phyloP scores from a whole-genome alignment of 2,329 filamentous ascomycete species.

The Pseudogymnoascus sp. region DNA sequence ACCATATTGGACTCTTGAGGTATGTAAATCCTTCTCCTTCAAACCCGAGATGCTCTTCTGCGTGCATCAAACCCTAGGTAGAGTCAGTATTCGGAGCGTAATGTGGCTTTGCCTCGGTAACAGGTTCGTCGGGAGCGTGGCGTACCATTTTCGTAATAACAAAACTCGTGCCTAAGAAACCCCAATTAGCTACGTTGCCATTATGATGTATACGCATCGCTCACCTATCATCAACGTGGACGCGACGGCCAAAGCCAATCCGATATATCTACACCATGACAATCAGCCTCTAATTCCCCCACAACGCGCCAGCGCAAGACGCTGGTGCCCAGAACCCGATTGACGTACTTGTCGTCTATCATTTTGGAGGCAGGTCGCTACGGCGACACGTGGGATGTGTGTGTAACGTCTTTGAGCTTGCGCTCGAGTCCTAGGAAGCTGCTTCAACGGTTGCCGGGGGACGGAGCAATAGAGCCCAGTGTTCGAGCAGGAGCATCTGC shows the following conservation, averaged over 20 bases:
- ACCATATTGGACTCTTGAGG: constrained; percentile 91
- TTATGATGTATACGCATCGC: constrained; percentile 22
- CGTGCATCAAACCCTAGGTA: constrained; percentile 74
- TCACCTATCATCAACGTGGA: constrained; percentile 70
- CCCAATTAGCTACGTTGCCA: constrained; percentile 11
- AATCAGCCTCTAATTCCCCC: constrained; percentile 17
- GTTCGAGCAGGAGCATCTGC: constrained; percentile 5
- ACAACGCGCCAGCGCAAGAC: neutral
- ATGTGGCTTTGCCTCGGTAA: neutral
- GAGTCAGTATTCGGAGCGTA: constrained; percentile 11
- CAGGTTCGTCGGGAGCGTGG: constrained; percentile 12
- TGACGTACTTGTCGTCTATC: constrained; percentile 39
- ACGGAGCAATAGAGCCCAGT: constrained; percentile 8
- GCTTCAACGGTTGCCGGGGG: constrained; percentile 11
- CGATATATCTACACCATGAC: constrained; percentile 54
- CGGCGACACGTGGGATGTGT: neutral
- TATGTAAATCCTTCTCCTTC: constrained; percentile 96
- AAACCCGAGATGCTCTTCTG: constrained; percentile 85
- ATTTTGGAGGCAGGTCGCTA: constrained; percentile 18
- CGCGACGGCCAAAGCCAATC: constrained; percentile 63
- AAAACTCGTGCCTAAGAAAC: constrained; percentile 71
- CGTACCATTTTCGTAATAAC: constrained; percentile 96
- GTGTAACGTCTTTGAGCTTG: constrained; percentile 17
- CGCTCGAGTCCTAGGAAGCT: constrained; percentile 18
- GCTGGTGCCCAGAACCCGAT: neutral